Evolutionary conservation across 169 alveolate genomes (phyloP), one percentile per base, ranked within the genome.

Genomic region (Eimeria tenella): DNA sequence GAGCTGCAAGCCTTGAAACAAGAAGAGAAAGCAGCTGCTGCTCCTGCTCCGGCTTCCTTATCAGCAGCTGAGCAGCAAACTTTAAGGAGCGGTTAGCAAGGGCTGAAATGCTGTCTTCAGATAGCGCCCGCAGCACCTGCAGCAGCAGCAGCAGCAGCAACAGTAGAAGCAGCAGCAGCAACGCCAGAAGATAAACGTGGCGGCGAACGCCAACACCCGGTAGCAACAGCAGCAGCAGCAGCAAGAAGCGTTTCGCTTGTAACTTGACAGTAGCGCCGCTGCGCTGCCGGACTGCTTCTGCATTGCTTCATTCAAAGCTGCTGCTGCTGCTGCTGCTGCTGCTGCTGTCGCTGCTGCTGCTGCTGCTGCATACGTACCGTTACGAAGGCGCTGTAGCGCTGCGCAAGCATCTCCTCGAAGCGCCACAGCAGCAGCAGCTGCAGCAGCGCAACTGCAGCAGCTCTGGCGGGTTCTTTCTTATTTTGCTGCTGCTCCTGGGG

Each of bases 221-320:
- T 56, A n/a, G 83, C 83, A 73, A 52, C 83, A 73, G 83, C 83
- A 73, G 55, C 53, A 13, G 52, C 83, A 52, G 83, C 83, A 73
- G 15, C 5, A 52, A 73, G 17, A 73, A 15, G 5, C 6, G 25
- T 4, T 52, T 31, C 56, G n/a, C 83, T 7, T 52, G 55, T 4
- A 73, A 52, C 52, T 73, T 10, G 21, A 56, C 25, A 25, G 9
- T 23, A 9, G 55, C 25, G 83, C 58, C 13, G 83, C 83, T 73
- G 23, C 83, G 52, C 83, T 42, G 58, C 83, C 25, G 56, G 19
- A 10, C 52, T 73, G 58, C 83, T 73, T 56, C 17, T 73, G 83
- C 19, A 52, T 17, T 73, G 83, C 56, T n/a, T 1, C 83, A n/a
- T 31, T 8, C 25, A 13, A 7, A n/a, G n/a, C 83, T 73, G 83